Evolutionary conservation across 2,329 filamentous ascomycete species (phyloP).

Genomic region (Xylaria hypoxylon): DNA sequence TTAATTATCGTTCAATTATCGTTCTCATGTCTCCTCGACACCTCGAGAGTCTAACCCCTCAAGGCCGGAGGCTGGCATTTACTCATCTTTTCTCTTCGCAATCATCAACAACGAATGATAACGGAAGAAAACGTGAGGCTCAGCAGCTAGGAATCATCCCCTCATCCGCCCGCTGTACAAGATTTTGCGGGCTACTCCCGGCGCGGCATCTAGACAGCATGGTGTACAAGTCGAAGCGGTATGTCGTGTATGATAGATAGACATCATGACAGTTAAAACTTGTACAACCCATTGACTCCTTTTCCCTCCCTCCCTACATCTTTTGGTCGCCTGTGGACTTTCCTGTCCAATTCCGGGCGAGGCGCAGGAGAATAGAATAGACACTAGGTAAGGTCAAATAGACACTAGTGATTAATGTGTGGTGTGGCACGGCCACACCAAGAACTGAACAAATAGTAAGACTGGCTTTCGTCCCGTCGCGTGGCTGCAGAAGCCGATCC

Average conservation of each 20-base stretch:
- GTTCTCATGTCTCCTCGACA: conserved; percentile 32
- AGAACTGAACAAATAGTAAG: conserved; percentile 22
- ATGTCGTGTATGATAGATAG: conserved; percentile 22
- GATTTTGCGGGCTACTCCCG: not conserved
- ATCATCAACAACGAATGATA: conserved; percentile 4
- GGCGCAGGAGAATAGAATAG: conserved; percentile 36
- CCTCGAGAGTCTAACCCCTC: conserved; percentile 12
- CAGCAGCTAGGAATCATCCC: conserved; percentile 23
- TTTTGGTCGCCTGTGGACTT: conserved; percentile 9
- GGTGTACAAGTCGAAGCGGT: conserved; percentile 24
- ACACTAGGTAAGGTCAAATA: conserved; percentile 39
- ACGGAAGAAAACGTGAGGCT: conserved; percentile 2
- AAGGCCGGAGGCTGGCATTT: conserved; percentile 33
- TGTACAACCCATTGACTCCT: conserved; percentile 18
- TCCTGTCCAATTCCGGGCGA: conserved; percentile 26
- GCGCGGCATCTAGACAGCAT: conserved; percentile 23
- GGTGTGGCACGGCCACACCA: conserved; percentile 32
- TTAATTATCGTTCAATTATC: conserved; percentile 23
- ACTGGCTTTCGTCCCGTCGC: conserved; percentile 28
- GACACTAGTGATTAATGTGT: conserved; percentile 45
- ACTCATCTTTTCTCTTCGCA: conserved; percentile 20
- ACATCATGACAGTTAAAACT: conserved; percentile 5
- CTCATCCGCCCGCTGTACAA: conserved; percentile 17
- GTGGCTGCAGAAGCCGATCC: conserved; percentile 33
- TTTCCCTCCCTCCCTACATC: conserved; percentile 16